A percentile compares a stretch with the other conserved stretches of the same genome.
Evolutionary conservation across 2,329 filamentous ascomycete species (phyloP).

Genomic region (Cytospora mali): DNA sequence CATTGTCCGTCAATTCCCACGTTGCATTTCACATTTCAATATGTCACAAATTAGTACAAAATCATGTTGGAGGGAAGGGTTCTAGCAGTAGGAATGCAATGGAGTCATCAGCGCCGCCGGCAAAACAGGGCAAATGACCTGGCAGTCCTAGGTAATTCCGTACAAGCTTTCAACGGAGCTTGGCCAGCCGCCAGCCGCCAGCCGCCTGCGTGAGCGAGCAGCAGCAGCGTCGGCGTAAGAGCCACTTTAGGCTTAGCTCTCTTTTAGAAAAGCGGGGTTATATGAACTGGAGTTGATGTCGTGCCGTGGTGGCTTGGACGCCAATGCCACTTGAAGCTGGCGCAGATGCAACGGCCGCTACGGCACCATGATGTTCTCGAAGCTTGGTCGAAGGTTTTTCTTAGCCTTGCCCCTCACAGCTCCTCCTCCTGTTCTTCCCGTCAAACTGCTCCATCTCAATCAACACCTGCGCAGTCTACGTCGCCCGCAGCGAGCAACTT

Average conservation of each 20-base stretch:
- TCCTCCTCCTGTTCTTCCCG: too few relatives aligned
- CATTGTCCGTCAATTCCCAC: constrained; percentile 32
- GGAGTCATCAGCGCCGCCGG: not conserved
- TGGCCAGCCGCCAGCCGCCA: constrained; percentile 26
- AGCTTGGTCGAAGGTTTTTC: constrained; percentile 17
- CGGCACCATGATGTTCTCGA: constrained; percentile 2
- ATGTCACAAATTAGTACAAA: constrained; percentile 36
- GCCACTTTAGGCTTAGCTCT: constrained; percentile 20
- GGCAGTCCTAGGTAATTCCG: too few relatives aligned
- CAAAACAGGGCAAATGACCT: constrained; percentile 9
- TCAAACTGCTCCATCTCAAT: too few relatives aligned
- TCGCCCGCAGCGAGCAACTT: not conserved
- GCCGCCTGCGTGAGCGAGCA: not conserved
- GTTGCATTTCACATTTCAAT: constrained; percentile 40
- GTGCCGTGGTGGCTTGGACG: constrained; percentile 16
- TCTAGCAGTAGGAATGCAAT: constrained; percentile 4
- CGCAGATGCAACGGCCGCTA: constrained; percentile 21
- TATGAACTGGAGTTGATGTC: constrained; percentile 8
- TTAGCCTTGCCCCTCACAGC: not conserved
- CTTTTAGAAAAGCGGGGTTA: constrained; percentile 8
- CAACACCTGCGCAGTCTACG: too few relatives aligned
- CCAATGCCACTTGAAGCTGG: constrained; percentile 17
- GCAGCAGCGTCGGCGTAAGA: constrained; percentile 15
- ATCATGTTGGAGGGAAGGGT: too few relatives aligned
- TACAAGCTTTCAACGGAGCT: constrained; percentile 13